Conservation (phyloP, 371 early-diverging fungal genomes). For the Haplosporangium sp. region DNA sequence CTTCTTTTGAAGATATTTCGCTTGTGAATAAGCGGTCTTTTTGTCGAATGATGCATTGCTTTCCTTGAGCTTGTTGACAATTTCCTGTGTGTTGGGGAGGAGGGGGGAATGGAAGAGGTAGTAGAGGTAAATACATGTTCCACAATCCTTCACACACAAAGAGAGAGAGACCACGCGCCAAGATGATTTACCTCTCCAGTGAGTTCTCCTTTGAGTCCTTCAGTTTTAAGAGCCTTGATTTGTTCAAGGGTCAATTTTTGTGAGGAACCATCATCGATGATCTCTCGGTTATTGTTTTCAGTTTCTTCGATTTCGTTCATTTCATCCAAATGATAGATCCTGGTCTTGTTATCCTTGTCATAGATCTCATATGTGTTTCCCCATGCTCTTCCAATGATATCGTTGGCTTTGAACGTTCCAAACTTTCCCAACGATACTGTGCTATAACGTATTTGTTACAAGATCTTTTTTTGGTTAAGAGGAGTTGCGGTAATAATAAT, state of each 20-base stretch:
- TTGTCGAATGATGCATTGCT: constrained; percentile 88
- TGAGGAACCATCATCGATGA: constrained; percentile 75
- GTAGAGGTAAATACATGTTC: neutral
- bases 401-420: constrained; percentile 83
- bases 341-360: constrained; percentile 60
- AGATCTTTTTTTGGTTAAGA: neutral
- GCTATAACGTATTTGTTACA: constrained; percentile 46
- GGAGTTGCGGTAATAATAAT: too few relatives aligned
- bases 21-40: constrained; percentile 96
- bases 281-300: constrained; percentile 86
- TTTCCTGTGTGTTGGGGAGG: constrained; percentile 57
- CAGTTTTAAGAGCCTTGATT: constrained; percentile 84
- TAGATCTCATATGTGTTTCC: constrained; percentile 90
- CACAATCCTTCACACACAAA: too few relatives aligned
- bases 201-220: constrained; percentile 78
- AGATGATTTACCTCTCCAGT: constrained; percentile 59
- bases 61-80: constrained; percentile 83
- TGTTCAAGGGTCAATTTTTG: constrained; percentile 89
- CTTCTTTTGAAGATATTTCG: constrained; percentile 95
- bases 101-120: neutral
- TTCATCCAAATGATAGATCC: constrained; percentile 32
- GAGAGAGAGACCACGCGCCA: neutral
- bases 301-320: constrained; percentile 72
- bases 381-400: constrained; percentile 86
- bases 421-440: constrained; percentile 91